These are phyloP conservation scores for Fraxinus latifolia DNA, from an alignment of 305 asterid genomes.

Conservation along the genomic window DNA sequence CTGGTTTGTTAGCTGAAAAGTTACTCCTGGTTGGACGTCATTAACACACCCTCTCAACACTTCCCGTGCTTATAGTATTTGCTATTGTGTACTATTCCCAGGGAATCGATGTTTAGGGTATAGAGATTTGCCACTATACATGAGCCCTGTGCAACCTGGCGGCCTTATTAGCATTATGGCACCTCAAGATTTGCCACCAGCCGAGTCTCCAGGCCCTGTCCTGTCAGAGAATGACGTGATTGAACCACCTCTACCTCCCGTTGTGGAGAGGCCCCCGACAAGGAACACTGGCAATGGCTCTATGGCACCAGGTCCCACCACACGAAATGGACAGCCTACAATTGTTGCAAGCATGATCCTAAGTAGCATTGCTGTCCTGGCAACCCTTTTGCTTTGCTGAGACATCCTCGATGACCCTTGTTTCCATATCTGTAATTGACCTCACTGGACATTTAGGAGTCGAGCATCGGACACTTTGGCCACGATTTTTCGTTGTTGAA, in stretches of 20 bases:
- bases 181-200: slow-evolving; percentile 42
- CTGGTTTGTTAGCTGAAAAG: background rate
- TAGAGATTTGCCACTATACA: slow-evolving; percentile 37
- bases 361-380: slow-evolving; percentile 42
- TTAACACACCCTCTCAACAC: background rate
- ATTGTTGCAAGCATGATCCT: slow-evolving; percentile 39
- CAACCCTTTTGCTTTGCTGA: slow-evolving; percentile 39
- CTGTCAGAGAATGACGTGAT: slow-evolving; percentile 46
- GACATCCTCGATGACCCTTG: slow-evolving; percentile 14
- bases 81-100: slow-evolving; percentile 26
- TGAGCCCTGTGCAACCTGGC: slow-evolving; percentile 53
- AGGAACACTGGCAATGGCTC: slow-evolving; percentile 25
- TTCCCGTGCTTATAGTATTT: background rate
- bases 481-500: background rate
- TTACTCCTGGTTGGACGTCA: background rate
- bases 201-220: slow-evolving; percentile 64
- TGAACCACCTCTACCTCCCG: slow-evolving; percentile 76
- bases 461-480: background rate
- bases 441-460: background rate
- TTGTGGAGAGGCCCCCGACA: slow-evolving; percentile 33
- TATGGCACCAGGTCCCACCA: slow-evolving; percentile 36
- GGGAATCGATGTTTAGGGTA: slow-evolving; percentile 74
- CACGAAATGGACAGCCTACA: slow-evolving; percentile 53
- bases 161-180: slow-evolving; percentile 39
- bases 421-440: slow-evolving; percentile 19